phyloP scores from a whole-genome alignment of 2,329 filamentous ascomycete species.

The Colletotrichum graminicola region DNA sequence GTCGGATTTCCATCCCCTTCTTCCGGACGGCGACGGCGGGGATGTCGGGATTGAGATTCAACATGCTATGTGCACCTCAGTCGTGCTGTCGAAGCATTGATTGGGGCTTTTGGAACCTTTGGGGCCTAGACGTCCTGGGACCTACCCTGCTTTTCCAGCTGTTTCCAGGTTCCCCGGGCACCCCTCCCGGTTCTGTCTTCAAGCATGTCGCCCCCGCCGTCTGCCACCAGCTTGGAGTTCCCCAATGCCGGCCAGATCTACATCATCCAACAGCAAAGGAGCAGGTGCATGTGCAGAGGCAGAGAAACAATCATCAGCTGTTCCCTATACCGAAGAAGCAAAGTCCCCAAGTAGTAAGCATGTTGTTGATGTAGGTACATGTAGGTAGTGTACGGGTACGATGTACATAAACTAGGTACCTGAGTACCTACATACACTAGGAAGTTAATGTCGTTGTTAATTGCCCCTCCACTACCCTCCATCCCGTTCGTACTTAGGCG shows the following conservation, averaged over 20 bases:
- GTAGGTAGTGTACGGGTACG: neutral
- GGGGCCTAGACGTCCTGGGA: slow-evolving; percentile 23
- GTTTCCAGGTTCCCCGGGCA: slow-evolving; percentile 24
- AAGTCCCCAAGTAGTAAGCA: neutral
- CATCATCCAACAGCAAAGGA: neutral
- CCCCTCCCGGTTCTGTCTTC: slow-evolving; percentile 17
- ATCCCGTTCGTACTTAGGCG: slow-evolving; percentile 21
- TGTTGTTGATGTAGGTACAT: neutral
- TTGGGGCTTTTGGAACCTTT: slow-evolving; percentile 20
- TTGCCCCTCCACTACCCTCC: slow-evolving; percentile 28
- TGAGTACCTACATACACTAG: too few relatives aligned
- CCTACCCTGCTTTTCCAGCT: slow-evolving; percentile 17
- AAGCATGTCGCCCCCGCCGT: neutral
- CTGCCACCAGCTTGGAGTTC: slow-evolving; percentile 7
- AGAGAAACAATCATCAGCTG: neutral
- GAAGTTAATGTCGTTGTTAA: neutral
- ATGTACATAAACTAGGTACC: neutral
- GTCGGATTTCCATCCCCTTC: slow-evolving; percentile 6
- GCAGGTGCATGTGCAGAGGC: slow-evolving; percentile 3
- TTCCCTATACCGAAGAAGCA: too few relatives aligned
- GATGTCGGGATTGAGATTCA: slow-evolving; percentile 1
- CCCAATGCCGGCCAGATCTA: slow-evolving; percentile 9
- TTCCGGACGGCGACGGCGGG: slow-evolving; percentile 1
- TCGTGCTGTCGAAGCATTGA: slow-evolving; percentile 8
- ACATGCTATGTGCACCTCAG: neutral